These are phyloP conservation scores for Naganishia vaughanmartiniae DNA, from an alignment of 768 basidiomycete species.

Conservation along the genomic window DNA sequence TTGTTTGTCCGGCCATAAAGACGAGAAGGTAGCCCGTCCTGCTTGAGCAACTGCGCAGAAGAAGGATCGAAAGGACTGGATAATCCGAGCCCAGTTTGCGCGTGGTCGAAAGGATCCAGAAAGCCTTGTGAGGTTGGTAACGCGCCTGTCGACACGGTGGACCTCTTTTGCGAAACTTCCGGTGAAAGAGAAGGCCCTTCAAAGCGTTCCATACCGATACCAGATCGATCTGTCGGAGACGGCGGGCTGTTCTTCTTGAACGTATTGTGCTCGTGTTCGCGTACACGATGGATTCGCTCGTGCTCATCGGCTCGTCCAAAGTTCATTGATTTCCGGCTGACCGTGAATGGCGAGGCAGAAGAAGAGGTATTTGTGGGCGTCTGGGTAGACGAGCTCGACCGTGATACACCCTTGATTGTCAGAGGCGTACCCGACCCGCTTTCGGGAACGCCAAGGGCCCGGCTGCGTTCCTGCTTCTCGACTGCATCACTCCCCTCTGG, in stretches of 20 bases:
- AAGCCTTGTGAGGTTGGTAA: not conserved
- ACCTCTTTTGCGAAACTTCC: not conserved
- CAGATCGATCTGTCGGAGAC: constrained; percentile 18
- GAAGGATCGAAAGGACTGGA: constrained; percentile 19
- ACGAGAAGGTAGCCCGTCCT: not conserved
- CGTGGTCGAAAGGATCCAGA: constrained; percentile 13
- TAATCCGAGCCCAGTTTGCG: not conserved
- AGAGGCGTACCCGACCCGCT: constrained; percentile 6
- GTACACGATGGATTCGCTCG: constrained; percentile 9
- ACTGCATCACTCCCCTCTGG: not conserved
- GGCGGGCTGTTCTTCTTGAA: constrained; percentile 18
- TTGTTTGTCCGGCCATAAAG: not conserved
- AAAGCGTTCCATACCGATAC: constrained; percentile 17
- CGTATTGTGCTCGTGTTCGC: constrained; percentile 3
- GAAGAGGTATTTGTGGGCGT: constrained; percentile 8
- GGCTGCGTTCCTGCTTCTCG: not conserved
- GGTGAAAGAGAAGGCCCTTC: not conserved
- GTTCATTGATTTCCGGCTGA: constrained; percentile 10
- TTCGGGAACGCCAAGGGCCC: not conserved
- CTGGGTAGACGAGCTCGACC: not conserved
- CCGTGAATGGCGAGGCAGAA: constrained; percentile 9
- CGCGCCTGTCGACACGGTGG: not conserved
- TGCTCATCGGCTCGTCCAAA: constrained; percentile 10
- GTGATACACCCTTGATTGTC: not conserved
- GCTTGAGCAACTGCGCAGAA: not conserved